Percentiles rank a stretch among this genome's conserved stretches.
Evolutionary conservation across 2,329 filamentous ascomycete species (phyloP).

Genomic region (Clarireedia monteithiana): DNA sequence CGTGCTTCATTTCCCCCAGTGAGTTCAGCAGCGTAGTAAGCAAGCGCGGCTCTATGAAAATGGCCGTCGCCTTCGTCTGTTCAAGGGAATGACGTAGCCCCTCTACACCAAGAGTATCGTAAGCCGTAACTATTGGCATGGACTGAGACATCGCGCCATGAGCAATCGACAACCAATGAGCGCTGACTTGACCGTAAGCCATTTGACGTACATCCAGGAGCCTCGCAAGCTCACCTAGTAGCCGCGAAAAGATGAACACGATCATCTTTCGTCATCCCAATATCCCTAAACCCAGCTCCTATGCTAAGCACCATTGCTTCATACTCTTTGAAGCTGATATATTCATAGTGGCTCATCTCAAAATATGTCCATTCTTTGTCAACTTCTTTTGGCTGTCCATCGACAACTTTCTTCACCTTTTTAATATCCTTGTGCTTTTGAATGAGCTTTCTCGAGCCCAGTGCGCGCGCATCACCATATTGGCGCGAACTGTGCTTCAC

Average conservation of each 20-base stretch:
- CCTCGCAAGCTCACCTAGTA: slow-evolving; percentile 34
- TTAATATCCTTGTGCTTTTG: slow-evolving; percentile 76
- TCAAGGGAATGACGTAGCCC: slow-evolving; percentile 80
- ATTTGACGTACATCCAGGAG: neutral
- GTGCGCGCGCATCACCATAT: slow-evolving; percentile 55
- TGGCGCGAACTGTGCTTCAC: slow-evolving; percentile 58
- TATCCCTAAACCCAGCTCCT: slow-evolving; percentile 62
- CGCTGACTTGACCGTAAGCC: slow-evolving; percentile 27
- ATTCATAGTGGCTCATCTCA: slow-evolving; percentile 73
- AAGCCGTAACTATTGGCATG: slow-evolving; percentile 86
- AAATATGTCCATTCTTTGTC: slow-evolving; percentile 89
- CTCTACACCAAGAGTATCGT: slow-evolving; percentile 81
- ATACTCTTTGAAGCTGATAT: slow-evolving; percentile 71
- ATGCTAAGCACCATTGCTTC: slow-evolving; percentile 60
- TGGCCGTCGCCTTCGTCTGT: slow-evolving; percentile 71
- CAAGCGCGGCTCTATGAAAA: slow-evolving; percentile 81
- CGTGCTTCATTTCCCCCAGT: slow-evolving; percentile 46
- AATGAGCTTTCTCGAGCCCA: slow-evolving; percentile 67
- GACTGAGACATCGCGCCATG: slow-evolving; percentile 77
- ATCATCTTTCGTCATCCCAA: slow-evolving; percentile 62
- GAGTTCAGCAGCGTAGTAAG: slow-evolving; percentile 50
- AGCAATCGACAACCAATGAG: slow-evolving; percentile 72
- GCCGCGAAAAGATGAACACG: slow-evolving; percentile 74
- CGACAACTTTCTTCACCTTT: slow-evolving; percentile 82
- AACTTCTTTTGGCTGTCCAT: slow-evolving; percentile 69